Conservation (phyloP, 1,139 yeast species). For the Candida sp. region DNA sequence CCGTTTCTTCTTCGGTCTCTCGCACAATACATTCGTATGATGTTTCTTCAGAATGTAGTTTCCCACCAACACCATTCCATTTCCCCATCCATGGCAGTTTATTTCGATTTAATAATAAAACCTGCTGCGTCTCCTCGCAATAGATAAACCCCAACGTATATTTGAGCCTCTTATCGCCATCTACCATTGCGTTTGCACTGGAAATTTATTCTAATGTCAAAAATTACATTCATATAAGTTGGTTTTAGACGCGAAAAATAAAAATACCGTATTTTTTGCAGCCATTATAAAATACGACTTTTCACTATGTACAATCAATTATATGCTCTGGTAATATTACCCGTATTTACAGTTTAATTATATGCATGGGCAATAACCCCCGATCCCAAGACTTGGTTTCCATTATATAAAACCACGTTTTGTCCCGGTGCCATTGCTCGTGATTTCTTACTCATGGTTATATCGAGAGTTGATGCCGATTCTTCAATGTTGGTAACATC, state of each 20-base stretch:
- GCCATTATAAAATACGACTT: background rate
- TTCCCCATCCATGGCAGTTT: slow-evolving; percentile 52
- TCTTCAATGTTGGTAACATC: slow-evolving; percentile 17
- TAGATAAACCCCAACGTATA: slow-evolving; percentile 40
- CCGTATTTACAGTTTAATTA: background rate
- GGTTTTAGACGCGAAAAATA: too few species aligned
- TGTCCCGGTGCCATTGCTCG: slow-evolving; percentile 94
- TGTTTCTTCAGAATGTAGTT: slow-evolving; percentile 32
- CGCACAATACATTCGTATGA: slow-evolving; percentile 39
- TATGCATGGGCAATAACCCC: slow-evolving; percentile 41
- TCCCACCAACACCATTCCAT: slow-evolving; percentile 54
- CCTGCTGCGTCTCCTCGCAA: slow-evolving; percentile 27
- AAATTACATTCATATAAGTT: background rate
- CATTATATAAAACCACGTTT: slow-evolving; percentile 67
- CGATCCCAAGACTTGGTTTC: slow-evolving; percentile 71
- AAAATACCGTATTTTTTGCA: background rate
- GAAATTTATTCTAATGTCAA: background rate
- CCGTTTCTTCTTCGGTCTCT: slow-evolving; percentile 46
- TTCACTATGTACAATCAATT: too few species aligned
- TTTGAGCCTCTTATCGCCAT: slow-evolving; percentile 8
- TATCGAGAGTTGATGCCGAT: slow-evolving; percentile 12
- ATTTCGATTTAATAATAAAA: slow-evolving; percentile 39
- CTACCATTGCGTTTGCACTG: background rate
- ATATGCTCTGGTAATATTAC: background rate
- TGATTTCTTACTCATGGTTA: slow-evolving; percentile 32